phyloP scores from a whole-genome alignment of 306 rosid genomes.

The Prunus mongolica region DNA sequence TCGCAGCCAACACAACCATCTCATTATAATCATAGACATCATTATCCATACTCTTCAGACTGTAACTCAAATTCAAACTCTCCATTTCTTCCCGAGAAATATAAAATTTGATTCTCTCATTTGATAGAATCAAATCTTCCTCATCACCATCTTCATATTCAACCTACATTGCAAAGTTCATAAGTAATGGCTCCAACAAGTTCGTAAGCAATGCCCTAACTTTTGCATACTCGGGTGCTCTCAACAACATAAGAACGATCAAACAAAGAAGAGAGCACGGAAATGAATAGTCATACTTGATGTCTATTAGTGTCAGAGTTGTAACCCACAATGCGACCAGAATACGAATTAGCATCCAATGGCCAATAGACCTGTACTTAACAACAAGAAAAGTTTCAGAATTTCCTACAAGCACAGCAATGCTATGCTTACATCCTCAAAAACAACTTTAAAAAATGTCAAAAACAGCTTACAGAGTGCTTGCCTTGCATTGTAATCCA shows the following conservation, averaged over 20 bases:
- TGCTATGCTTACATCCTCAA: slow-evolving; percentile 19
- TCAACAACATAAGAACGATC: not conserved
- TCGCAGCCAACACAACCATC: slow-evolving; percentile 93
- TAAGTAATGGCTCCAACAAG: slow-evolving; percentile 1
- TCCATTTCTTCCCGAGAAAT: slow-evolving; percentile 81
- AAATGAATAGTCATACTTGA: slow-evolving; percentile 45
- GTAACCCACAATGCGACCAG: slow-evolving; percentile 60
- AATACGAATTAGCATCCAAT: slow-evolving; percentile 71
- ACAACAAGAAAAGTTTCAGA: slow-evolving; percentile 15
- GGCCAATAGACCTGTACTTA: slow-evolving; percentile 92
- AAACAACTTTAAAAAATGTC: not conserved
- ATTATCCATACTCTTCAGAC: slow-evolving; percentile 44
- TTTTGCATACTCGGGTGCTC: not conserved
- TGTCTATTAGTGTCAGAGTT: slow-evolving; percentile 55
- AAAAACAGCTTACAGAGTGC: slow-evolving; percentile 33
- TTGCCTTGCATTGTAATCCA: slow-evolving; percentile 94
- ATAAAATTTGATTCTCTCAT: slow-evolving; percentile 69
- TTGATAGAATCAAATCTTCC: slow-evolving; percentile 66
- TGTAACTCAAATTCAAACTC: slow-evolving; percentile 58
- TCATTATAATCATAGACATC: slow-evolving; percentile 77
- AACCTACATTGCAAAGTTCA: slow-evolving; percentile 48
- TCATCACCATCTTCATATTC: slow-evolving; percentile 77
- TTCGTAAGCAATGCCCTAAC: not conserved
- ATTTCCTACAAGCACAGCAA: slow-evolving; percentile 17
- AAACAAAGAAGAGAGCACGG: not conserved